Conservation (phyloP, 352 stramenopile genomes). For the Pythium dissimile region DNA sequence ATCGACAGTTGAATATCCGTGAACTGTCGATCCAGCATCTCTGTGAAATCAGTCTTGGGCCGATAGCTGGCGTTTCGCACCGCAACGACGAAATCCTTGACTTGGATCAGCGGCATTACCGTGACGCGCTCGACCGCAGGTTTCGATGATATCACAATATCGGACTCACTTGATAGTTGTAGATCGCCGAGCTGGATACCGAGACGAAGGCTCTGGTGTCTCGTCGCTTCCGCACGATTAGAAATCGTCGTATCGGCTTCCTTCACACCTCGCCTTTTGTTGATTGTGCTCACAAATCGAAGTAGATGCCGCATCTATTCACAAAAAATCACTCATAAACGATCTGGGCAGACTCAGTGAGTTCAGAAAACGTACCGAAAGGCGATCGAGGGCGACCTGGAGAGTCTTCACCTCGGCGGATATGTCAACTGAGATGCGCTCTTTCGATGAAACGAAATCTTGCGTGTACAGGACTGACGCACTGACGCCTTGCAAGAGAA, state of each 20-base stretch:
- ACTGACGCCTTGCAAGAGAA: background rate
- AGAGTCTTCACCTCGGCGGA: background rate
- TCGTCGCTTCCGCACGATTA: no score
- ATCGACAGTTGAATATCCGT: slow-evolving; percentile 17
- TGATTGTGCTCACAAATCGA: background rate
- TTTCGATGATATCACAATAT: background rate
- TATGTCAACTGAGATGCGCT: slow-evolving; percentile 2
- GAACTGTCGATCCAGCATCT: background rate
- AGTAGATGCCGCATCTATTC: slow-evolving; percentile 6
- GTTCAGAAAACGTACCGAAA: slow-evolving; percentile 11
- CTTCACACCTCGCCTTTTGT: no score
- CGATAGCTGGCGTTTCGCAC: slow-evolving; percentile 6
- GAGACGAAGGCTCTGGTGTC: background rate
- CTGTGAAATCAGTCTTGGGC: slow-evolving; percentile 13
- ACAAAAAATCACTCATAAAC: background rate
- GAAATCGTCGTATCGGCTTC: no score
- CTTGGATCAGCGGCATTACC: background rate
- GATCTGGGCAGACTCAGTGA: no score
- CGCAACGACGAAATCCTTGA: background rate
- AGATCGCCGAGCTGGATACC: slow-evolving; percentile 1
- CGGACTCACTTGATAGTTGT: background rate
- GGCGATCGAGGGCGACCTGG: slow-evolving; percentile 2
- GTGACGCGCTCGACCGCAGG: background rate
- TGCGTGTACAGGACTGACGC: slow-evolving; percentile 10
- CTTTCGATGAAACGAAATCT: slow-evolving; percentile 6